Percentiles rank a stretch among this genome's conserved stretches.
These are phyloP conservation scores for Alternaria conjuncta DNA, from an alignment of 2,329 filamentous ascomycete genomes.

Conservation along the genomic window DNA sequence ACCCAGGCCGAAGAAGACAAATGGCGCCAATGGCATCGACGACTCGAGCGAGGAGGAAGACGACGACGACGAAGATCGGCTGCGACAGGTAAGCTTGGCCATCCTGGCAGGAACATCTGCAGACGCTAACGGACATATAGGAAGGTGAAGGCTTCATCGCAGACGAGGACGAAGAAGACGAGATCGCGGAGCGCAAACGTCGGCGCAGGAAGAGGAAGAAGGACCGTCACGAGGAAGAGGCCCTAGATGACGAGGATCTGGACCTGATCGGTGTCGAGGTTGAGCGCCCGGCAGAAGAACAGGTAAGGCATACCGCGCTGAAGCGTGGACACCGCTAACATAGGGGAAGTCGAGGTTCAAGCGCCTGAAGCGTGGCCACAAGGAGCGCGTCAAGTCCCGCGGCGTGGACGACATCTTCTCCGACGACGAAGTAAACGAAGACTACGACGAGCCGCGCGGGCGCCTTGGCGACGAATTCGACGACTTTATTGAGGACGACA, in stretches of 20 bases:
- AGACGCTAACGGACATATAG: conserved; percentile 55
- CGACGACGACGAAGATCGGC: conserved; percentile 48
- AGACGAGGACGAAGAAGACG: conserved; percentile 82
- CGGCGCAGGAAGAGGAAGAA: conserved; percentile 79
- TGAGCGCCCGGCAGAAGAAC: conserved; percentile 69
- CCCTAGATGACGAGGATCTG: conserved; percentile 91
- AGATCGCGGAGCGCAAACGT: conserved; percentile 62
- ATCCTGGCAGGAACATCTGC: neutral
- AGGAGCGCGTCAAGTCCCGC: conserved; percentile 69
- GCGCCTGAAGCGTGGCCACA: conserved; percentile 89
- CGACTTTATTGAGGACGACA: conserved; percentile 97
- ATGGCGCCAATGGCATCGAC: conserved; percentile 40
- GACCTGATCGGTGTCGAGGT: conserved; percentile 89
- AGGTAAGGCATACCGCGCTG: conserved; percentile 61
- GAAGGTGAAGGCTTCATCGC: conserved; percentile 95
- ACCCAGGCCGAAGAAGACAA: conserved; percentile 30
- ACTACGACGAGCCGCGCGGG: conserved; percentile 51
- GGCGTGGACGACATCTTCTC: conserved; percentile 93
- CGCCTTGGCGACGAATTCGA: conserved; percentile 48
- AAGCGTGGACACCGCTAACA: conserved; percentile 19
- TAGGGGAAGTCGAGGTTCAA: conserved; percentile 82
- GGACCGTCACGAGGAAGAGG: conserved; percentile 77
- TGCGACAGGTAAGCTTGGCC: conserved; percentile 35
- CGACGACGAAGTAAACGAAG: conserved; percentile 81
- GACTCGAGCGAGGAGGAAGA: conserved; percentile 51